phyloP scores from a whole-genome alignment of 1,284 basidiomycete genomes.

The Tilletia indica region DNA sequence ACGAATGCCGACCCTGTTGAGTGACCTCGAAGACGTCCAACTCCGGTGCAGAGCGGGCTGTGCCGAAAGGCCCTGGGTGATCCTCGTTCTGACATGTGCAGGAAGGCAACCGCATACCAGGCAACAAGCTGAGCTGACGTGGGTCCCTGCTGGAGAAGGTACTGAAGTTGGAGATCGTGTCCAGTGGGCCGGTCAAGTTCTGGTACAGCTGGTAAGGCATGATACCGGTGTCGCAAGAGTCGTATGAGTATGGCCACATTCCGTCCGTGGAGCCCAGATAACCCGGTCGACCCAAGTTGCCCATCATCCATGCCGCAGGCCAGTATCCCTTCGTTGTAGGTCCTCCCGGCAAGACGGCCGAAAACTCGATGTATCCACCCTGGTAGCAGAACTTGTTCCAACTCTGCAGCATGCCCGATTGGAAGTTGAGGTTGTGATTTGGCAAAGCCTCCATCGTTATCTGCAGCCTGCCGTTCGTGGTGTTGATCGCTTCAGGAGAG shows the following conservation, averaged over 20 bases:
- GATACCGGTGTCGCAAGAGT: constrained; percentile 54
- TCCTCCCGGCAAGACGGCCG: constrained; percentile 38
- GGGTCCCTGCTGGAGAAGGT: constrained; percentile 42
- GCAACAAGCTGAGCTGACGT: constrained; percentile 32
- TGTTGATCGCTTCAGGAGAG: constrained; percentile 51
- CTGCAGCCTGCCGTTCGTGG: constrained; percentile 39
- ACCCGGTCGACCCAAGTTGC: constrained; percentile 52
- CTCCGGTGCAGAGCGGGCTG: constrained; percentile 53
- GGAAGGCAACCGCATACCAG: constrained; percentile 48
- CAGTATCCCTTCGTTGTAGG: constrained; percentile 58
- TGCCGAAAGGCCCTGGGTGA: constrained; percentile 49
- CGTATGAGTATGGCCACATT: constrained; percentile 57
- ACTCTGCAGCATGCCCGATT: constrained; percentile 52
- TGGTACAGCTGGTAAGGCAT: constrained; percentile 44
- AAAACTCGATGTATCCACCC: constrained; percentile 53
- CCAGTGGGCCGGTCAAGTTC: constrained; percentile 39
- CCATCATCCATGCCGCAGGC: constrained; percentile 57
- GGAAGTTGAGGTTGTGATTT: constrained; percentile 51
- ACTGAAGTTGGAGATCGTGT: constrained; percentile 29
- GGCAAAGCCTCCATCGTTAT: constrained; percentile 42
- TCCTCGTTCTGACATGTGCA: constrained; percentile 50
- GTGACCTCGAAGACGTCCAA: constrained; percentile 58
- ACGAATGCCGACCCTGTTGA: constrained; percentile 59
- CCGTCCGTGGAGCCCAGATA: constrained; percentile 53
- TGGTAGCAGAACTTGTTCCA: constrained; percentile 57